Evolutionary conservation across 352 stramenopile genomes (phyloP), one percentile per base, ranked within the genome.

Genomic region (Phytophthora cactorum): DNA sequence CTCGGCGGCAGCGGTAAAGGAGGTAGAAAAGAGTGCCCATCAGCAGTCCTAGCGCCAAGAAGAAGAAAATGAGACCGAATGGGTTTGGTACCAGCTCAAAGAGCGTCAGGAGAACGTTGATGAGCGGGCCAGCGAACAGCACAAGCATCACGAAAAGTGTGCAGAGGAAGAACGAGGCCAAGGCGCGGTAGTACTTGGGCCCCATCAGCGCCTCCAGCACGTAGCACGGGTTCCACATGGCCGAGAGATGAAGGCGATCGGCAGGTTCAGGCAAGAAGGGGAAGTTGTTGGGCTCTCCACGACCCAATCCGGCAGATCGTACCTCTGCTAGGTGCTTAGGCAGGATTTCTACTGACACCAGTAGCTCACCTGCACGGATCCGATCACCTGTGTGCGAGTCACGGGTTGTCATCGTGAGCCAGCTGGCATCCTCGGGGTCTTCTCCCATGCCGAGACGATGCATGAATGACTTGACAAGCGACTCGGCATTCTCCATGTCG

Each of bases 171-270:
- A 85, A 86, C 0, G 81, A 92, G 10, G 83, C 79, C 36, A 93
- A 93, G 22, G 76, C 74, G 52, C 74, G 75, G 55, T 90, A 92
- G 69, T 85, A 88, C 70, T 88, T 89, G 14, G 85, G 82, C 0
- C 88, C 88, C 71, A 95, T 83, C 50, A 93, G 53, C 11, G 84
- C 84, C 58, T 95, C 78, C 28, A 95, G 60, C 54, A 95, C 86
- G 61, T 91, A 85, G 41, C 90, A 77, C 29, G 88, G 88, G 63
- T 95, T 95, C 82, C 85, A 93, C 81, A 95, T 91, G 5, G 84
- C 84, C 17, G 78, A 89, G 10, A 95, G 69, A 25, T 93, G 80
- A 10, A 93, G 75, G 4, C 88, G 85, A 31, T 91, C 88, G 3
- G 82, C 84, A 17, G 88, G 88, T 52, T 92, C 83, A 5, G 85